Percentiles rank a stretch among this genome's conserved stretches.
Conservation (phyloP, 2,329 filamentous ascomycete species). For the Annulohypoxylon truncatum region DNA sequence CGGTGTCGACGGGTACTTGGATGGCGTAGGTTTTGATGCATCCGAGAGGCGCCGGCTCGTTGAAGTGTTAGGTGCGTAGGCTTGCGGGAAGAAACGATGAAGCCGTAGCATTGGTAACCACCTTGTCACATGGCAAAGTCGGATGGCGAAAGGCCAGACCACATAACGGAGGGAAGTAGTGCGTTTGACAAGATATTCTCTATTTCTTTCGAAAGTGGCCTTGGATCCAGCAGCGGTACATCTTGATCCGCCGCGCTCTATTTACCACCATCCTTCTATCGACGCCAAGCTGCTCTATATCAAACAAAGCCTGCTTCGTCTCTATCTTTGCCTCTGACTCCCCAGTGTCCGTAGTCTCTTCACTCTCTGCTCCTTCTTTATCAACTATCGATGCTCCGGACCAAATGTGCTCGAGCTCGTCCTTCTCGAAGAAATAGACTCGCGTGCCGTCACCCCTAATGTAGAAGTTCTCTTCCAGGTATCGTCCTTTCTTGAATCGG, state of each 20-base stretch:
- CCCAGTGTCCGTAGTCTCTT: constrained; percentile 40
- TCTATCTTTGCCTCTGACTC: constrained; percentile 37
- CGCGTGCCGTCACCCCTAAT: constrained; percentile 93
- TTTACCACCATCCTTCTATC: constrained; percentile 94
- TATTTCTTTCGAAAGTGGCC: constrained; percentile 80
- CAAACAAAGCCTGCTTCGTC: constrained; percentile 64
- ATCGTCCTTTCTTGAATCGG: constrained; percentile 94
- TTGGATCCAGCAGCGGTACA: constrained; percentile 98
- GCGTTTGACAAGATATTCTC: constrained; percentile 38
- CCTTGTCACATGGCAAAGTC: background rate
- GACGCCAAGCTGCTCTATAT: constrained; percentile 81
- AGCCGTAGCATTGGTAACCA: background rate
- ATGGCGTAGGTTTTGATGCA: constrained; percentile 67
- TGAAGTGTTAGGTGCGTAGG: constrained; percentile 57
- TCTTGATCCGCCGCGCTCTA: constrained; percentile 88
- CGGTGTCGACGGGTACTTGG: constrained; percentile 73
- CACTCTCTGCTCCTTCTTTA: constrained; percentile 42
- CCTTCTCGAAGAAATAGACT: constrained; percentile 95
- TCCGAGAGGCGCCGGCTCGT: constrained; percentile 56
- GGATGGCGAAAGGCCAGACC: constrained; percentile 1
- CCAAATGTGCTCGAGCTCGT: constrained; percentile 87
- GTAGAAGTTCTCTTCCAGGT: constrained; percentile 97
- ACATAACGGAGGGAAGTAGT: background rate
- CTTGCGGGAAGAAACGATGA: too few species aligned
- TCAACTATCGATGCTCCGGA: constrained; percentile 48